phyloP scores from a whole-genome alignment of 768 basidiomycete genomes.

The Xerocomellus intermedius region DNA sequence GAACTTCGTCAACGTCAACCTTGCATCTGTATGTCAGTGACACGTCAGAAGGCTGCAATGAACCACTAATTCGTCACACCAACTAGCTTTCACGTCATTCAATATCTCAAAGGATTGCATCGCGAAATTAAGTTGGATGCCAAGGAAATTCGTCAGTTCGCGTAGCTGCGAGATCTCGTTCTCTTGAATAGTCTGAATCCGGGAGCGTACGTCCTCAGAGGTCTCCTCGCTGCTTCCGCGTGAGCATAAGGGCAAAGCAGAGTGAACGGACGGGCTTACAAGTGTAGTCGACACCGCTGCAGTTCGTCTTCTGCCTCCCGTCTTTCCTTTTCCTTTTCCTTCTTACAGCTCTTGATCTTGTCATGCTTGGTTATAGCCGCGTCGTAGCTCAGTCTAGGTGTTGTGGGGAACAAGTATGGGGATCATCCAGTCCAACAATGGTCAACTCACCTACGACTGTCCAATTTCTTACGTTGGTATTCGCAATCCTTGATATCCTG shows the following conservation, averaged over 20 bases:
- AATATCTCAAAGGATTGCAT: slow-evolving; percentile 73
- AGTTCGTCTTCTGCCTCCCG: slow-evolving; percentile 82
- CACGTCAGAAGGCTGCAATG: not conserved
- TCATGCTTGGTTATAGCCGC: slow-evolving; percentile 69
- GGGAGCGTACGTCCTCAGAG: slow-evolving; percentile 75
- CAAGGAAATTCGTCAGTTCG: slow-evolving; percentile 69
- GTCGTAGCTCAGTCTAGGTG: slow-evolving; percentile 68
- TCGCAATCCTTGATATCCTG: slow-evolving; percentile 87
- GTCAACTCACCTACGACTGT: slow-evolving; percentile 66
- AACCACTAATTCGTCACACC: slow-evolving; percentile 59
- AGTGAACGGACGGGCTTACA: slow-evolving; percentile 47
- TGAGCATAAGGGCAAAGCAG: slow-evolving; percentile 7
- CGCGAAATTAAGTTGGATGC: slow-evolving; percentile 71
- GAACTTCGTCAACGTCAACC: slow-evolving; percentile 30
- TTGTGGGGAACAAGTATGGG: not conserved
- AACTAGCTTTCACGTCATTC: slow-evolving; percentile 62
- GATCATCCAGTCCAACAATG: not conserved
- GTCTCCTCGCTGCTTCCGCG: slow-evolving; percentile 69
- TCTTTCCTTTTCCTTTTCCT: slow-evolving; percentile 77
- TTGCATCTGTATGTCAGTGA: slow-evolving; percentile 17
- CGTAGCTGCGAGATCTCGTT: slow-evolving; percentile 70
- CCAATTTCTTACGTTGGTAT: slow-evolving; percentile 76
- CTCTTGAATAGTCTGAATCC: slow-evolving; percentile 79
- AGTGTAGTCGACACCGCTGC: slow-evolving; percentile 66
- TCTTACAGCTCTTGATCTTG: slow-evolving; percentile 68